Percentiles rank a stretch among this genome's conserved stretches.
Evolutionary conservation across 805 yeast species (phyloP).

Genomic region (Komagataella pastoris): DNA sequence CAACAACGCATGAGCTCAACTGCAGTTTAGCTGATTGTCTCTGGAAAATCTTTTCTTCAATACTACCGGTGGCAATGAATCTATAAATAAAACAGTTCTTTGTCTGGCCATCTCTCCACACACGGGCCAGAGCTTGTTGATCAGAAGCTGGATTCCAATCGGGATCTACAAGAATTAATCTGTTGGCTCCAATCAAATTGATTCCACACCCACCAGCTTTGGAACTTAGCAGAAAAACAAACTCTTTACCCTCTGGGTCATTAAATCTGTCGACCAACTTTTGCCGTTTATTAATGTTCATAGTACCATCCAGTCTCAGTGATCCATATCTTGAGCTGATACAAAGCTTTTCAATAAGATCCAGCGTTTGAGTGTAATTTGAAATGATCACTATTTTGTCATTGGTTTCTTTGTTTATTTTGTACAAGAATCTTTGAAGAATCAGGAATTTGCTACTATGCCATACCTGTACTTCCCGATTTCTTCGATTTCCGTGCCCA

Average conservation of each 20-base stretch:
- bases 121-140: conserved; percentile 94
- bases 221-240: conserved; percentile 78
- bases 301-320: conserved; percentile 81
- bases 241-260: conserved; percentile 79
- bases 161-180: conserved; percentile 74
- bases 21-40: conserved; percentile 91
- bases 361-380: conserved; percentile 90
- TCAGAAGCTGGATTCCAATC: conserved; percentile 99
- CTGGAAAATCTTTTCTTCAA: conserved; percentile 93
- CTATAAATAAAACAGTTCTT: conserved; percentile 93
- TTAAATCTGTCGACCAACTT: conserved; percentile 85
- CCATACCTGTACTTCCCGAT: conserved; percentile 65
- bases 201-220: conserved; percentile 99
- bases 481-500: conserved; percentile 36
- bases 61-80: conserved; percentile 87
- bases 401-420: conserved; percentile 68
- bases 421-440: conserved; percentile 69
- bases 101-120: conserved; percentile 98
- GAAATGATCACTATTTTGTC: conserved; percentile 93
- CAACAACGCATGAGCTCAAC: conserved; percentile 90
- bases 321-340: conserved; percentile 61
- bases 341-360: conserved; percentile 80
- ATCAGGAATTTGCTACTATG: conserved; percentile 79
- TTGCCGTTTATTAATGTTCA: conserved; percentile 86
- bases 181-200: conserved; percentile 90